phyloP scores from a whole-genome alignment of 148 eudicot genomes.

The Rhododendron henanense region DNA sequence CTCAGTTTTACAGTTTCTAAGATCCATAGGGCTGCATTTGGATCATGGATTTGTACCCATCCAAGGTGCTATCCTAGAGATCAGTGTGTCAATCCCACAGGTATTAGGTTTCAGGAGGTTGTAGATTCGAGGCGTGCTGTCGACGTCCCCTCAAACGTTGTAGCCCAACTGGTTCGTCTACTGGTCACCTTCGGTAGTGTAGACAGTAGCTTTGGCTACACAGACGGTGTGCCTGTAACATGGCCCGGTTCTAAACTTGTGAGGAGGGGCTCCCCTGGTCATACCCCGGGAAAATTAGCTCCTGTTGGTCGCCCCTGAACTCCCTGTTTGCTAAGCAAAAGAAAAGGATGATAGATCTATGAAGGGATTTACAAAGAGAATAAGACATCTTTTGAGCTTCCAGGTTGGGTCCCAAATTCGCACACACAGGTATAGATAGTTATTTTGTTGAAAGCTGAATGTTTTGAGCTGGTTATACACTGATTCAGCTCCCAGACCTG shows the following conservation, averaged over 20 bases:
- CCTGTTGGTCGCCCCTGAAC: not conserved
- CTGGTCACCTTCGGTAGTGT: not conserved
- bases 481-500: not conserved
- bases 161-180: not conserved
- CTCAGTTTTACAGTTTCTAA: not conserved
- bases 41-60: not conserved
- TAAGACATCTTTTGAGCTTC: not conserved
- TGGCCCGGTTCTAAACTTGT: not conserved
- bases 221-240: not conserved
- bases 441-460: not conserved
- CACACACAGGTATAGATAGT: too few relatives aligned
- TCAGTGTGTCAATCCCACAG: not conserved
- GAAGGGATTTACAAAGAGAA: too few relatives aligned
- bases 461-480: not conserved
- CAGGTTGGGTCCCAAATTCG: not conserved
- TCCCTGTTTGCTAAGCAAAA: not conserved
- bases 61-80: not conserved
- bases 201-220: not conserved
- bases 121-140: not conserved
- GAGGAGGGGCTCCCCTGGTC: not conserved
- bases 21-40: not conserved
- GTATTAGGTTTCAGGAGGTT: not conserved
- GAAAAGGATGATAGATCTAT: not conserved
- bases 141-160: not conserved
- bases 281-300: not conserved